Evolutionary conservation across 495 filamentous ascomycete species (phyloP).

Genomic region (Penicillium robsamsonii): DNA sequence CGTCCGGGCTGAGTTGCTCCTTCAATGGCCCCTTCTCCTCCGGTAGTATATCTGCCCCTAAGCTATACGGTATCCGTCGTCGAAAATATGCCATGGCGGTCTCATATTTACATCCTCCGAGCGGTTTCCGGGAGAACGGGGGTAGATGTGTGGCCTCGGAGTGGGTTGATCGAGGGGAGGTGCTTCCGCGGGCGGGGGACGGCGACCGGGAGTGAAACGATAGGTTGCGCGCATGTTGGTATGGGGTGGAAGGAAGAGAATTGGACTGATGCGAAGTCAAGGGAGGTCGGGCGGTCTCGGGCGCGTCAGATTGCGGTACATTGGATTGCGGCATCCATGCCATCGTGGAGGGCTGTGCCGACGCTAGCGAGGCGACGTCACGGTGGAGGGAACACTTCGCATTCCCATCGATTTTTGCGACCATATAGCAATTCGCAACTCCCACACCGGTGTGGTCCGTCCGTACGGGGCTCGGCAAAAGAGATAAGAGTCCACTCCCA

Average conservation of each 20-base stretch:
- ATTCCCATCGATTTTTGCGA: conserved; percentile 49
- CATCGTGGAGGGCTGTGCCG: conserved; percentile 43
- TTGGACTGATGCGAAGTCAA: conserved; percentile 70
- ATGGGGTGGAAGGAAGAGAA: conserved; percentile 92
- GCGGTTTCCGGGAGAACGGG: conserved; percentile 59
- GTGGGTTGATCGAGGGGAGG: conserved; percentile 85
- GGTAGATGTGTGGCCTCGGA: conserved; percentile 79
- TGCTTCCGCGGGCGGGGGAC: conserved; percentile 74
- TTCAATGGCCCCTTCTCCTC: conserved; percentile 64
- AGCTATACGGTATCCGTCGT: conserved; percentile 84
- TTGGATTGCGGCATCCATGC: conserved; percentile 41
- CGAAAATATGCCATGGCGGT: conserved; percentile 68
- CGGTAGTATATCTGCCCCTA: conserved; percentile 73
- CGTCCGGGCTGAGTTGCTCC: conserved; percentile 64
- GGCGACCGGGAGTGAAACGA: conserved; percentile 83
- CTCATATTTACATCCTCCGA: conserved; percentile 77
- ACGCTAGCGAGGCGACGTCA: conserved; percentile 45
- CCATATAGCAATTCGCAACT: conserved; percentile 40
- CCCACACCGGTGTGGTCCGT: conserved; percentile 11
- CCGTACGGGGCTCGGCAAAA: conserved; percentile 22
- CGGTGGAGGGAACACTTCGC: conserved; percentile 37
- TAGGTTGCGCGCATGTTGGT: conserved; percentile 80
- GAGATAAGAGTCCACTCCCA: conserved; percentile 20
- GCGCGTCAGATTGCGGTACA: conserved; percentile 29
- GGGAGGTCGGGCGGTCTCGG: conserved; percentile 42